Evolutionary conservation across 2,329 filamentous ascomycete species (phyloP).

Genomic region (Fusarium secorum): DNA sequence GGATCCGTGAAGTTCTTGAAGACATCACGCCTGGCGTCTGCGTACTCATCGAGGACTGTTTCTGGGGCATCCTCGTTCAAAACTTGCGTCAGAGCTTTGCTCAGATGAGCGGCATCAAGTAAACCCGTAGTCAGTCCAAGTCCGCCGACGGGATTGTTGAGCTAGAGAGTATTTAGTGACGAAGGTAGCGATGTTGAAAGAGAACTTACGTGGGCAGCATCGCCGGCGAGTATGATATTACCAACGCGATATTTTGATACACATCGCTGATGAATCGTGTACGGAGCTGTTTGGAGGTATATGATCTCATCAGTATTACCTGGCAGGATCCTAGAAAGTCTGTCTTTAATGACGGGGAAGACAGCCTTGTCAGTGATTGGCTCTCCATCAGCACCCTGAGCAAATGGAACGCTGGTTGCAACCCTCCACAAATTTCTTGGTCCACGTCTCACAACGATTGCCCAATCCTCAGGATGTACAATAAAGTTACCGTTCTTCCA

Average conservation of each 20-base stretch:
- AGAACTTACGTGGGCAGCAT: not conserved
- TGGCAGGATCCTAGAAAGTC: not conserved
- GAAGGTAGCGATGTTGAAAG: accelerated
- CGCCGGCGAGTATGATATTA: not conserved
- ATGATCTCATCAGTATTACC: not conserved
- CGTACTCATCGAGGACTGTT: not conserved
- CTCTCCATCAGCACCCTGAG: not conserved
- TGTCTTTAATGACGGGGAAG: not conserved
- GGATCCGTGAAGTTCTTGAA: not conserved
- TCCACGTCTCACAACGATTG: not conserved
- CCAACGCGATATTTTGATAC: not conserved
- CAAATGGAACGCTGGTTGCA: not conserved
- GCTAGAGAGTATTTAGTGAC: not conserved
- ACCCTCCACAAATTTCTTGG: not conserved
- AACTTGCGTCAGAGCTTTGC: not conserved
- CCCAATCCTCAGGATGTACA: not conserved
- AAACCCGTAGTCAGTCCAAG: not conserved
- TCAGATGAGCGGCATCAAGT: not conserved
- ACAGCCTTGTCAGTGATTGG: not conserved
- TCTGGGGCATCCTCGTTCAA: not conserved
- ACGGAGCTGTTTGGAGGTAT: not conserved
- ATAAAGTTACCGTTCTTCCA: not conserved
- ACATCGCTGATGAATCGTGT: not conserved
- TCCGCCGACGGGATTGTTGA: not conserved
- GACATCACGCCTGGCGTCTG: not conserved